phyloP scores from a whole-genome alignment of 768 basidiomycete species.

The Gymnopilus dilepis region DNA sequence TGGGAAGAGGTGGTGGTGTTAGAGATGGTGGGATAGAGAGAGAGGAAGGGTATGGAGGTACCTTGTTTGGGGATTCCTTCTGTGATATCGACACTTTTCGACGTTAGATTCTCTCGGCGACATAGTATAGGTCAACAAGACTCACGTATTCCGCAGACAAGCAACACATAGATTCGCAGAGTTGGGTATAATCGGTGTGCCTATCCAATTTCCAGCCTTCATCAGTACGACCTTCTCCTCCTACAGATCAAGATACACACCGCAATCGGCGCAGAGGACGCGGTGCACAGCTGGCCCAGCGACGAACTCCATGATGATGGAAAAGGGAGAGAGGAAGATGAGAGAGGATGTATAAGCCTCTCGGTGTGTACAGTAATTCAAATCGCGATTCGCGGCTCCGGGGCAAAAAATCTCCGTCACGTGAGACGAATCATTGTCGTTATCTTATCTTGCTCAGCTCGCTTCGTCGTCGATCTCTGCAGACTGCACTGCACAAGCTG shows the following conservation, averaged over 20 bases:
- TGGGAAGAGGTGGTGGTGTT: constrained; percentile 33
- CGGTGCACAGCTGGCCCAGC: constrained; percentile 78
- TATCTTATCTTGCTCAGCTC: neutral
- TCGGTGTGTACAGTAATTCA: constrained; percentile 6
- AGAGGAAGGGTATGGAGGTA: constrained; percentile 33
- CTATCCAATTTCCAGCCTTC: constrained; percentile 38
- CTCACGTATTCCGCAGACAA: constrained; percentile 87
- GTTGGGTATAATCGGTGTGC: constrained; percentile 88
- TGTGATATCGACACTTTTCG: constrained; percentile 89
- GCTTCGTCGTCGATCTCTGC: no score
- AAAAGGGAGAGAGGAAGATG: constrained; percentile 8
- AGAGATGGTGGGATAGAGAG: neutral
- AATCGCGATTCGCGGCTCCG: constrained; percentile 1
- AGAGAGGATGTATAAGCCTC: constrained; percentile 20
- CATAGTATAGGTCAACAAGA: constrained; percentile 1
- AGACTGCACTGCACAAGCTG: no score
- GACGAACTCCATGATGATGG: constrained; percentile 72
- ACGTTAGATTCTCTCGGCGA: neutral
- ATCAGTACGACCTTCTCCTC: neutral
- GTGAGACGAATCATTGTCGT: constrained; percentile 16
- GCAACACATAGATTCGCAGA: constrained; percentile 91
- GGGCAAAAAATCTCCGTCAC: constrained; percentile 26
- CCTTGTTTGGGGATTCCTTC: constrained; percentile 97
- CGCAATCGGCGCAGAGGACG: constrained; percentile 90
- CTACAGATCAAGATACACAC: constrained; percentile 44